Percentiles rank a stretch among this genome's conserved stretches.
These are phyloP conservation scores for Suillus americanus DNA, from an alignment of 768 basidiomycete genomes.

Conservation along the genomic window DNA sequence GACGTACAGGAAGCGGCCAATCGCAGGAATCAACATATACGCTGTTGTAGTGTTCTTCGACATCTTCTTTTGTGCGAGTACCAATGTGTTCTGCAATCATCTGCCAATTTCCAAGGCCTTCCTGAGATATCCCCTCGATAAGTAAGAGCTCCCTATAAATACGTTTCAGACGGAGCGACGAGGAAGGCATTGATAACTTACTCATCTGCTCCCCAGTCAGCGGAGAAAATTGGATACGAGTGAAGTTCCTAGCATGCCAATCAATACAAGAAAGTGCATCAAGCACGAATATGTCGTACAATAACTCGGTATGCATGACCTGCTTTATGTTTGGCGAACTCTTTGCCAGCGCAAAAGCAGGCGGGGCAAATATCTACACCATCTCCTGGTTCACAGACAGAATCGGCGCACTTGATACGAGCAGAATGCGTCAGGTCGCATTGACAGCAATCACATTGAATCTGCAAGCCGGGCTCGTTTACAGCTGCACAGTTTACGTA, in stretches of 20 bases:
- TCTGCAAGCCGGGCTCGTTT: conserved; percentile 80
- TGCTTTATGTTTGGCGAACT: conserved; percentile 82
- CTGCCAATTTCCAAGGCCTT: conserved; percentile 95
- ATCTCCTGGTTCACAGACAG: conserved; percentile 65
- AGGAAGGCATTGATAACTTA: conserved; percentile 36
- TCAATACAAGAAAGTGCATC: background rate
- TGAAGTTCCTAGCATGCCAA: conserved; percentile 74
- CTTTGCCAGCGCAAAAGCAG: conserved; percentile 92
- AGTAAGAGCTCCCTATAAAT: conserved; percentile 77
- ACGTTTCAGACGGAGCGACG: background rate
- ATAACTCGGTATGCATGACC: conserved; percentile 91
- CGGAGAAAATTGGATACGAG: conserved; percentile 92
- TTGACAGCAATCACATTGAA: conserved; percentile 80
- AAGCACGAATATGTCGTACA: conserved; percentile 42
- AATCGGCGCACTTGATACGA: conserved; percentile 93
- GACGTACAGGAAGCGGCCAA: conserved; percentile 80
- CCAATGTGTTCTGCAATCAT: conserved; percentile 95
- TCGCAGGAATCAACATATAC: conserved; percentile 76
- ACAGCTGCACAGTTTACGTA: conserved; percentile 50
- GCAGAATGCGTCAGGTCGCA: conserved; percentile 95
- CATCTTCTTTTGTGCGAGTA: conserved; percentile 90
- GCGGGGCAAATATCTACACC: conserved; percentile 92
- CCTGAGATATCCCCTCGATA: conserved; percentile 81
- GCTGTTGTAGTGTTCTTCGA: conserved; percentile 82
- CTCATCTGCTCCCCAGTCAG: conserved; percentile 99